Evolutionary conservation across 768 basidiomycete species (phyloP).

Genomic region (Pulveroboletus sp.): DNA sequence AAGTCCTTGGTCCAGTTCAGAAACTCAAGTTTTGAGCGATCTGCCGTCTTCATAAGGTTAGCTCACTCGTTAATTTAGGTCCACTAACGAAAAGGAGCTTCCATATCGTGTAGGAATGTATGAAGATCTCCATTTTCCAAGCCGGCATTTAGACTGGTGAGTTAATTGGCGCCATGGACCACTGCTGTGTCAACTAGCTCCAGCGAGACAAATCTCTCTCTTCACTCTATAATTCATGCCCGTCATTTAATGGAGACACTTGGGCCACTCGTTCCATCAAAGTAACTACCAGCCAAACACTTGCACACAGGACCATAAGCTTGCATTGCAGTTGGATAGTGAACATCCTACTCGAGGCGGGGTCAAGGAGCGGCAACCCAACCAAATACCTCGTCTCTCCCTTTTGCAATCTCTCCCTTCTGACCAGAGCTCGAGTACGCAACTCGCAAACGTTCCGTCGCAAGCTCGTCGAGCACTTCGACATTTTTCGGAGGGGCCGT

Average conservation of each 20-base stretch:
- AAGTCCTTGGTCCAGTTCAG: background rate
- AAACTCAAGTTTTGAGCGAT: background rate
- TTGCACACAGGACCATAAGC: background rate
- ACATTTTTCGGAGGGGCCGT: slow-evolving; percentile 53
- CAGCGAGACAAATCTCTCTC: background rate
- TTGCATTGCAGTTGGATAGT: background rate
- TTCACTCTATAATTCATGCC: background rate
- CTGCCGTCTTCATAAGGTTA: background rate
- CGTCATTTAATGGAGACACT: background rate
- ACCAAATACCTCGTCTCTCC: slow-evolving; percentile 39
- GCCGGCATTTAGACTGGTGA: background rate
- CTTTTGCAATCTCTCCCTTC: slow-evolving; percentile 35
- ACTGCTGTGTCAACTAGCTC: background rate
- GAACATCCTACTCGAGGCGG: background rate
- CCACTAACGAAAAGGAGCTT: background rate
- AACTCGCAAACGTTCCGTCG: slow-evolving; percentile 63
- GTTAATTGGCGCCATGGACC: background rate
- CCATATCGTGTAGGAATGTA: background rate
- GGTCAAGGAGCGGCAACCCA: slow-evolving; percentile 36
- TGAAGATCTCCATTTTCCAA: background rate
- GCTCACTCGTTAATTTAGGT: background rate
- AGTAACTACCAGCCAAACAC: background rate
- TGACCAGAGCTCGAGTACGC: slow-evolving; percentile 49
- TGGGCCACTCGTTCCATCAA: background rate
- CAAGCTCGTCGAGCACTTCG: slow-evolving; percentile 60